A percentile compares a stretch with the other conserved stretches of the same genome.
phyloP scores from a whole-genome alignment of 768 basidiomycete species.

The Panaeolus papilionaceus region DNA sequence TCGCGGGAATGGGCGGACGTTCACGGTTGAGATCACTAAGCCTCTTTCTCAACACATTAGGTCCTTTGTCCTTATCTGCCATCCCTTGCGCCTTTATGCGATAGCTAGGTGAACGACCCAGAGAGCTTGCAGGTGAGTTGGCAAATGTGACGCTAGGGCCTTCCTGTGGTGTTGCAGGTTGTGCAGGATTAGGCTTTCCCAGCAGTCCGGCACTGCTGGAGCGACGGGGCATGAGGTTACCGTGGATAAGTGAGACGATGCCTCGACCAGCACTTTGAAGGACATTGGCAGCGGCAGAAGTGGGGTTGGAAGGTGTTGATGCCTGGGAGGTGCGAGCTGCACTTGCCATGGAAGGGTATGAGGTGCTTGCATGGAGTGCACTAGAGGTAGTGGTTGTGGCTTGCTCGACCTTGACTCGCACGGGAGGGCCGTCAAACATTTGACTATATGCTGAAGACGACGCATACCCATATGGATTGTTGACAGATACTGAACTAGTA shows the following conservation, averaged over 20 bases:
- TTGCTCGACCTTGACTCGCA: not conserved
- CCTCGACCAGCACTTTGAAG: constrained; percentile 7
- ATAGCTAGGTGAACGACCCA: constrained; percentile 3
- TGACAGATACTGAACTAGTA: constrained; percentile 5
- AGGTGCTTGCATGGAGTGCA: not conserved
- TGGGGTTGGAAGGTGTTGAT: not conserved
- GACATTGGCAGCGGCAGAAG: constrained; percentile 16
- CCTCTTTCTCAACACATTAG: constrained; percentile 18
- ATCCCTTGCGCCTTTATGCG: not conserved
- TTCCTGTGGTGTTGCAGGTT: not conserved
- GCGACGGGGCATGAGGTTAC: constrained; percentile 18
- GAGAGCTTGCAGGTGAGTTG: not conserved
- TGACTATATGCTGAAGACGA: not conserved
- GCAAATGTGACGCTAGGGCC: not conserved
- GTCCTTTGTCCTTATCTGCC: not conserved
- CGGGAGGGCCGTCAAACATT: not conserved
- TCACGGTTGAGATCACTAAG: constrained; percentile 19
- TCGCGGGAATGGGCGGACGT: not conserved
- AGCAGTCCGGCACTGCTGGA: constrained; percentile 19
- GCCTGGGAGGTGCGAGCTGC: not conserved
- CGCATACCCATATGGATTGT: not conserved
- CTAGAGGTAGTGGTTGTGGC: not conserved
- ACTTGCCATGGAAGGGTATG: not conserved
- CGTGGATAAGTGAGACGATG: constrained; percentile 6
- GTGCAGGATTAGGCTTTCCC: not conserved